Conservation (phyloP, 2,329 filamentous ascomycete genomes). For the Talaromyces sp. region DNA sequence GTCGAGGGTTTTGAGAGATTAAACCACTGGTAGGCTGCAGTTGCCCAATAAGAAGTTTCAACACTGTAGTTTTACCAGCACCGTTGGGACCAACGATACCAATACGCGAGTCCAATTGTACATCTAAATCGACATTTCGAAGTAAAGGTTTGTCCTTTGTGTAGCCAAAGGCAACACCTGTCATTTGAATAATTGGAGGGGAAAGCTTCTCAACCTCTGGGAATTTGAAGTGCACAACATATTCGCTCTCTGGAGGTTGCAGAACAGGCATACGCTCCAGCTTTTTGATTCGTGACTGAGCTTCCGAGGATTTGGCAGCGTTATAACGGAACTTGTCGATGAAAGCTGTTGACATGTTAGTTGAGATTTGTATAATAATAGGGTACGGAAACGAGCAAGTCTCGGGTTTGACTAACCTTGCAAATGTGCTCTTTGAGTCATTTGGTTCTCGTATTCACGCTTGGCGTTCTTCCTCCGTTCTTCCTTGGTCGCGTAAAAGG, state of each 20-base stretch:
- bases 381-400: background rate
- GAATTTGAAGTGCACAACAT: slow-evolving; percentile 94
- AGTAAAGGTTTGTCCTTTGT: slow-evolving; percentile 71
- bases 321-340: slow-evolving; percentile 99
- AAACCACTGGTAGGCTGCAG: slow-evolving; percentile 70
- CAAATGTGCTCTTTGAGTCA: slow-evolving; percentile 85
- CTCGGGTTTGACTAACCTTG: slow-evolving; percentile 49
- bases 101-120: slow-evolving; percentile 95
- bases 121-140: slow-evolving; percentile 83
- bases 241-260: slow-evolving; percentile 84
- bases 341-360: slow-evolving; percentile 53
- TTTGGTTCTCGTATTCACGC: slow-evolving; percentile 97
- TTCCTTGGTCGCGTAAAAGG: slow-evolving; percentile 95
- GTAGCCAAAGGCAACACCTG: slow-evolving; percentile 86
- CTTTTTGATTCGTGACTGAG: slow-evolving; percentile 98
- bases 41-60: slow-evolving; percentile 92
- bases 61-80: slow-evolving; percentile 95
- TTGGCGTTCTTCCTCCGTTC: slow-evolving; percentile 94
- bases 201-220: slow-evolving; percentile 96
- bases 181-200: slow-evolving; percentile 97
- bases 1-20: slow-evolving; percentile 80
- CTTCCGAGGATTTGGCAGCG: slow-evolving; percentile 95
- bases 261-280: slow-evolving; percentile 93
- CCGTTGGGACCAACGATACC: slow-evolving; percentile 99
- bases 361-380: background rate